Percentiles rank a stretch among this genome's conserved stretches.
Evolutionary conservation across 2,329 filamentous ascomycete genomes (phyloP).

Genomic region (Fusarium humuli): DNA sequence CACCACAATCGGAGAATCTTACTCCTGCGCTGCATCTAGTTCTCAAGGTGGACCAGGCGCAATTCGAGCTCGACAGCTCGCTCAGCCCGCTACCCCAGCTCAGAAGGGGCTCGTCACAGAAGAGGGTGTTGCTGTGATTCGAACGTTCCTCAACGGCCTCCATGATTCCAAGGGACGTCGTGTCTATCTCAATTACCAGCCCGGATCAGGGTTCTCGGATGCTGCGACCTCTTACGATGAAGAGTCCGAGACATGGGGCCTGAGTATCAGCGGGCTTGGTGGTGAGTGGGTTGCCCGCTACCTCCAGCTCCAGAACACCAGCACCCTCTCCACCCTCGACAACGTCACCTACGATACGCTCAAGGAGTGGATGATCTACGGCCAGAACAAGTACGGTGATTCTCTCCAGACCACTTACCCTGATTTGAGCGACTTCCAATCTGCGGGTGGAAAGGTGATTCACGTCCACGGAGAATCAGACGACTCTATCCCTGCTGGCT

Average conservation of each 20-base stretch:
- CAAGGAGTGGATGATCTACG: conserved; percentile 64
- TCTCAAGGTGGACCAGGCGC: background rate
- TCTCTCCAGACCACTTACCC: conserved; percentile 65
- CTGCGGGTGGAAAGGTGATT: conserved; percentile 65
- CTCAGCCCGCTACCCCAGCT: conserved; percentile 35
- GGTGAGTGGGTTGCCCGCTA: conserved; percentile 56
- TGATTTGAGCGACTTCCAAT: conserved; percentile 63
- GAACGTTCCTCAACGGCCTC: conserved; percentile 51
- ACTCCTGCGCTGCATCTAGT: conserved; percentile 48
- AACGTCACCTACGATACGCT: conserved; percentile 68
- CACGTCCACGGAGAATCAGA: conserved; percentile 71
- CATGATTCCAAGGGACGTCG: conserved; percentile 50
- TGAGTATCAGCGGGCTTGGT: conserved; percentile 50
- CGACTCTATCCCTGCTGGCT: conserved; percentile 62
- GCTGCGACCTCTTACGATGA: conserved; percentile 50
- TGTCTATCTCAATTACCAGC: conserved; percentile 53
- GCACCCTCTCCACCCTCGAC: conserved; percentile 58
- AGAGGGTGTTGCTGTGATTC: conserved; percentile 50
- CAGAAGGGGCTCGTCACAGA: conserved; percentile 52
- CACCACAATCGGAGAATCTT: conserved; percentile 48
- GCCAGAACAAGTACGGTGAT: conserved; percentile 61
- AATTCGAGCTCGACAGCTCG: conserved; percentile 27
- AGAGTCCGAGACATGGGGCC: conserved; percentile 49
- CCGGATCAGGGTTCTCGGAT: conserved; percentile 50
- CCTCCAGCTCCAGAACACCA: conserved; percentile 54